Evolutionary conservation across 164 flowering plant species (phyloP).

Genomic region (Hamamelis virginiana): DNA sequence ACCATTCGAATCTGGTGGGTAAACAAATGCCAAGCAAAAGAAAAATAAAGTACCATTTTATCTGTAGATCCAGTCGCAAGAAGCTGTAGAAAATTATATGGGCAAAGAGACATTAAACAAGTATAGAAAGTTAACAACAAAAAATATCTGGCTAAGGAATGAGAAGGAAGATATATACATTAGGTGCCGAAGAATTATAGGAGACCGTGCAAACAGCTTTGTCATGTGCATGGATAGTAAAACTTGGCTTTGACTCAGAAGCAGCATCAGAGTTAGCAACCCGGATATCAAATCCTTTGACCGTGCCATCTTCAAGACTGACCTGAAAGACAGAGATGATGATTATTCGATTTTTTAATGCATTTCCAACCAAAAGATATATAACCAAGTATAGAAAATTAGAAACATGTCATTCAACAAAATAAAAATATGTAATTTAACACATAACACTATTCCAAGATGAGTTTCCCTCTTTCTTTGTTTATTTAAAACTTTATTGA

Average conservation of each 20-base stretch:
- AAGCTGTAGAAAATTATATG: slow-evolving; percentile 44
- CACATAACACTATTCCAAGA: too few relatives aligned
- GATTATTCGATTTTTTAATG: background rate
- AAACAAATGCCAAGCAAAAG: background rate
- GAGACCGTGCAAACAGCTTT: slow-evolving; percentile 78
- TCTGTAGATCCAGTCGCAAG: slow-evolving; percentile 90
- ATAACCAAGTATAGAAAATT: too few relatives aligned
- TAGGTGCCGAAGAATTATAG: slow-evolving; percentile 62
- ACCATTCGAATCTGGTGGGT: too few relatives aligned
- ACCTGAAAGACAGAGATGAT: slow-evolving; percentile 42
- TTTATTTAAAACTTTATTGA: background rate
- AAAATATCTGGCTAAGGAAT: background rate
- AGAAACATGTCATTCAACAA: background rate
- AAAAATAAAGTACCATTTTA: slow-evolving; percentile 53
- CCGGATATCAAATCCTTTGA: slow-evolving; percentile 78
- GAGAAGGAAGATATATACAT: slow-evolving; percentile 38
- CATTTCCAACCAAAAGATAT: background rate
- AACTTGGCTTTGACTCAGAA: slow-evolving; percentile 56
- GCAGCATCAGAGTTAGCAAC: slow-evolving; percentile 51
- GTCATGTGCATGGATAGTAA: slow-evolving; percentile 94
- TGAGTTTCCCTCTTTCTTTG: background rate
- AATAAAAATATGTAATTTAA: background rate
- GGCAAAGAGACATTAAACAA: background rate
- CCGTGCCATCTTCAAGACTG: slow-evolving; percentile 87
- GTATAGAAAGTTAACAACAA: background rate